Base-by-base conservation (phyloP, 148 eudicot genomes). In the Salicornia ramosissima region DNA sequence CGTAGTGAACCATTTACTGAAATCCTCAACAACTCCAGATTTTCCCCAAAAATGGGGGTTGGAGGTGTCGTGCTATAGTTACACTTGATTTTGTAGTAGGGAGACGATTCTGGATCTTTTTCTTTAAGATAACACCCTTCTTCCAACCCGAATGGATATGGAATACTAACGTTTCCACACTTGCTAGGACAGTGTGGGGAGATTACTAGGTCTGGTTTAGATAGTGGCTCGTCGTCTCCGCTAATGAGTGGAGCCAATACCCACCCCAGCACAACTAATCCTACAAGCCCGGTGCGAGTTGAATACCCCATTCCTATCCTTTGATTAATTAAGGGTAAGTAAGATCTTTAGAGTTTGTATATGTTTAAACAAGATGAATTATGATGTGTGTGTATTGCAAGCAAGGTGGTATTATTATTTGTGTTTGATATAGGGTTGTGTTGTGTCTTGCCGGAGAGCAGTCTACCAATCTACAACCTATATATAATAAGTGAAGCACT, bases 81-180 rank as follows among this genome's bases (percentile, higher is more conserved):
- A 50, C 61, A 68, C 5, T 39, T 21, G 47, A 68, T 52, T 7
- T 51, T 9, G 26, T 7, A 50, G 28, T 9, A 18, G 43, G 26
- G 8, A 30, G 12, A 54, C 4, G 10, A 7, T 22, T 4, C 2
- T 10, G 39, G 4, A 19, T 50, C 4, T 1, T 39, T 28, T 13
- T 34, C 52, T 39, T n/a, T 21, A 10, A 36, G 61, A 39, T 68
- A 61, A 30, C 78, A 75, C 11, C 78, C 73, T 2, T 68, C 26
- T 26, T 68, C 68, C 18, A 75, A 60, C 14, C 78, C 78, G 51
- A 74, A 74, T 24, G 77, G 72, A 50, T 74, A 74, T 13, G 77
- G 77, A 24, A 74, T 58, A 9, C 59, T 68, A 51, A 68, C 34
- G 11, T 68, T 50, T 39, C 78, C 78, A 39, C 78, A 75, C 43